Conservation (phyloP, 805 yeast genomes). For the Yarrowia sp. region DNA sequence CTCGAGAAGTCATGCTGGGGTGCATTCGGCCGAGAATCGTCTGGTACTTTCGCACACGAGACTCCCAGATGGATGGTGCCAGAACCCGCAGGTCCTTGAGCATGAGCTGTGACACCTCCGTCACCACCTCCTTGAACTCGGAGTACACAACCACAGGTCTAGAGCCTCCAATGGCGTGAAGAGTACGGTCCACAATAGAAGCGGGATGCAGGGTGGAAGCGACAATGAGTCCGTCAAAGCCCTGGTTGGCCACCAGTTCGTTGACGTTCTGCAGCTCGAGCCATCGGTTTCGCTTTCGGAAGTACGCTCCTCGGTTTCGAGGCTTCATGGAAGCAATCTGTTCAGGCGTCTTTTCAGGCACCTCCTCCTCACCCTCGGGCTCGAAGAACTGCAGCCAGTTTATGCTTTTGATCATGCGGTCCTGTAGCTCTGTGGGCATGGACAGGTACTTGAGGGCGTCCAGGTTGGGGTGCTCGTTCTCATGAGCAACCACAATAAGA, state of each 20-base stretch:
- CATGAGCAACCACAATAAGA: constrained; percentile 72
- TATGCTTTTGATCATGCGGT: constrained; percentile 61
- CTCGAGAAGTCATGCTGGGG: constrained; percentile 90
- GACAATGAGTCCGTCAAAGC: constrained; percentile 72
- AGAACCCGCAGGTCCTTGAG: constrained; percentile 65
- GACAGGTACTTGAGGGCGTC: constrained; percentile 68
- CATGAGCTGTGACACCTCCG: constrained; percentile 70
- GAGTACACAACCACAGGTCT: constrained; percentile 81
- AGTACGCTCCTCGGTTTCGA: constrained; percentile 62
- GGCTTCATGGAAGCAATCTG: constrained; percentile 57
- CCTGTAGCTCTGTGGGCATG: constrained; percentile 48
- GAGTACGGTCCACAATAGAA: constrained; percentile 57
- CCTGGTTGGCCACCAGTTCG: constrained; percentile 49
- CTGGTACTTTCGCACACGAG: constrained; percentile 82
- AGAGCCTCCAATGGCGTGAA: constrained; percentile 74
- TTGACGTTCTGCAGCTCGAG: constrained; percentile 42
- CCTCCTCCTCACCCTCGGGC: constrained; percentile 61
- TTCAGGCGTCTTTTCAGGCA: constrained; percentile 46
- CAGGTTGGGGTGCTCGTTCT: constrained; percentile 87
- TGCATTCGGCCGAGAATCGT: constrained; percentile 92
- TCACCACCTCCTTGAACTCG: constrained; percentile 74
- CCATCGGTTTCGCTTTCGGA: constrained; percentile 57
- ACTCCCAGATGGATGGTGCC: constrained; percentile 79
- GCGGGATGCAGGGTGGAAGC: constrained; percentile 72
- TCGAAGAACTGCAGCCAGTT: constrained; percentile 78